Conservation (phyloP, 2,329 filamentous ascomycete genomes). For the Beauveria pseudobassiana region DNA sequence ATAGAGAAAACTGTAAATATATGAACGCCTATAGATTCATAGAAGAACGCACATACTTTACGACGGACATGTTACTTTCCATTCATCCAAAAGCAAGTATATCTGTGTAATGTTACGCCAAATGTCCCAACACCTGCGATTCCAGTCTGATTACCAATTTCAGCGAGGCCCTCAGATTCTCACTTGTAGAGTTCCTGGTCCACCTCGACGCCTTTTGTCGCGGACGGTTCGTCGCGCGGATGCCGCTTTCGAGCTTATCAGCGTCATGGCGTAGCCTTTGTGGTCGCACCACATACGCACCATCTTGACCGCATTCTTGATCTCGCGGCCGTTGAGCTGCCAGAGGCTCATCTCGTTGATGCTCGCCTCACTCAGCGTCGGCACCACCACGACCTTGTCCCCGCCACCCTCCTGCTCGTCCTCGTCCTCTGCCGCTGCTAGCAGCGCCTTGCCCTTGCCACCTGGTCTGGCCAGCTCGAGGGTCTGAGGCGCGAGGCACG, state of each 20-base stretch:
- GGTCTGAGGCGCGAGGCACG: slow-evolving; percentile 22
- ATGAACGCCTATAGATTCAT: background rate
- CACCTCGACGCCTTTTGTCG: slow-evolving; percentile 25
- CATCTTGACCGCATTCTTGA: slow-evolving; percentile 41
- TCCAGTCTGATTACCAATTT: background rate
- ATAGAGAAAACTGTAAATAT: background rate
- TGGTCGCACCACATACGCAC: slow-evolving; percentile 36
- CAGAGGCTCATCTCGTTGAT: slow-evolving; percentile 31
- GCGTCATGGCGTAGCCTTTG: slow-evolving; percentile 34
- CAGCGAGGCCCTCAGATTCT: background rate
- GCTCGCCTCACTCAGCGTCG: slow-evolving; percentile 24
- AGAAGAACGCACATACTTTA: too few species aligned
- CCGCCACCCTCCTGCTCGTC: background rate
- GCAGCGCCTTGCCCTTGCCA: background rate
- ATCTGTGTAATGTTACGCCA: background rate
- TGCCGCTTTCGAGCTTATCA: slow-evolving; percentile 36
- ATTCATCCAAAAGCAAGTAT: background rate
- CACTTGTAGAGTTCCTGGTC: background rate
- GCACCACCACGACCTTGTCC: background rate
- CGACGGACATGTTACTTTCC: background rate
- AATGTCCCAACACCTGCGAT: background rate
- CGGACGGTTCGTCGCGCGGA: slow-evolving; percentile 37
- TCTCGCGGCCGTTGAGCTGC: slow-evolving; percentile 39
- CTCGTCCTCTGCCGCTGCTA: background rate
- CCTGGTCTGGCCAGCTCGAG: background rate